A percentile compares a stretch with the other conserved stretches of the same genome.
These are phyloP conservation scores for Tausonia pullulans DNA, from an alignment of 1,284 basidiomycete species.

Conservation along the genomic window DNA sequence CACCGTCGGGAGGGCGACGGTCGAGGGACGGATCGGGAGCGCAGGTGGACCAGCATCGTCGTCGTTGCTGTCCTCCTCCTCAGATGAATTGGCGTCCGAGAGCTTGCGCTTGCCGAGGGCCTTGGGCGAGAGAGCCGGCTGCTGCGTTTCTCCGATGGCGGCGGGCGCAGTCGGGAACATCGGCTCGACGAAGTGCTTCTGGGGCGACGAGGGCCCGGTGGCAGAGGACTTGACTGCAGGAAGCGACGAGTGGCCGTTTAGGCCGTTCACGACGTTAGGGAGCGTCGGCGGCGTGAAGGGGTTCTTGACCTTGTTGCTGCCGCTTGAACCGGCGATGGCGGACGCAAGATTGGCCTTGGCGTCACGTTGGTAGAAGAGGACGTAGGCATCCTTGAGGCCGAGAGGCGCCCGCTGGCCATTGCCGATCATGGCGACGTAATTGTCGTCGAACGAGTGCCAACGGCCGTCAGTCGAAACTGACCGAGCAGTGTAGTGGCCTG, in stretches of 20 bases:
- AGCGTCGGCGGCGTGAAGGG: neutral
- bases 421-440: conserved; percentile 41
- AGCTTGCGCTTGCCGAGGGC: neutral
- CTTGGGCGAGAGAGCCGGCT: neutral
- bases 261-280: neutral
- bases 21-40: conserved; percentile 1
- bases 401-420: conserved; percentile 37
- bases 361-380: conserved; percentile 80
- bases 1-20: neutral
- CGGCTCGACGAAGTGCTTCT: neutral
- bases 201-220: neutral
- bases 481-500: conserved; percentile 89
- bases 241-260: neutral
- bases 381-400: conserved; percentile 71
- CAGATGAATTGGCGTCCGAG: neutral
- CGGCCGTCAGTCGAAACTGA: conserved; percentile 68
- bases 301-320: neutral
- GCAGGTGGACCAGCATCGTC: neutral
- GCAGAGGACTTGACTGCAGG: no score
- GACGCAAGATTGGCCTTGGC: conserved; percentile 44
- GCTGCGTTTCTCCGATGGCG: neutral
- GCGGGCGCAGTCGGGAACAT: no score
- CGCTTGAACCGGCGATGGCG: neutral
- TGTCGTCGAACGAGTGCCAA: conserved; percentile 91
- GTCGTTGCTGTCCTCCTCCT: neutral